Evolutionary conservation across 2,329 filamentous ascomycete species (phyloP).

Genomic region (Ambrosiella cleistominuta): DNA sequence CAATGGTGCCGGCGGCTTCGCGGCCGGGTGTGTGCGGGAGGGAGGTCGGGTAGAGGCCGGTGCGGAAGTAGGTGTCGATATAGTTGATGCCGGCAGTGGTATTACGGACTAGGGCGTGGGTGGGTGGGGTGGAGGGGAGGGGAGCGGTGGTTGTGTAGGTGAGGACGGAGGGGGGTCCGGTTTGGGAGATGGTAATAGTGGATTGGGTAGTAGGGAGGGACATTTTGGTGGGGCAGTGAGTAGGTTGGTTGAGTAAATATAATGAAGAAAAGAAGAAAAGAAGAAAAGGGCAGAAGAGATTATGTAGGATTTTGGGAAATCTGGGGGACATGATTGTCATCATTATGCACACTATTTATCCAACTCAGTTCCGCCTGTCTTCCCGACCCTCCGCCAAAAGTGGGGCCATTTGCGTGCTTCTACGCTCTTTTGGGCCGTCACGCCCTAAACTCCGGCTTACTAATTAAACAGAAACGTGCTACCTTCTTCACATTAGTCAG

Average conservation of each 20-base stretch:
- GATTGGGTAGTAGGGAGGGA: constrained; percentile 48
- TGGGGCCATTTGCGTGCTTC: neutral
- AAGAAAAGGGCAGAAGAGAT: neutral
- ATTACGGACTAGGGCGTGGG: constrained; percentile 44
- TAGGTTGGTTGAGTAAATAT: neutral
- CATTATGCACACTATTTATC: neutral
- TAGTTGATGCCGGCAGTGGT: constrained; percentile 48
- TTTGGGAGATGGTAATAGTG: constrained; percentile 46
- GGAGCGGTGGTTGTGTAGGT: constrained; percentile 33
- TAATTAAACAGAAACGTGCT: neutral
- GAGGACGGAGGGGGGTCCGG: constrained; percentile 52
- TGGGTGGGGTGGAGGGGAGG: constrained; percentile 33
- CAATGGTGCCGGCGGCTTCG: constrained; percentile 59
- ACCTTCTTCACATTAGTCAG: too few species aligned
- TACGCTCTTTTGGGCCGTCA: neutral
- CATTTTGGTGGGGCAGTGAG: constrained; percentile 36
- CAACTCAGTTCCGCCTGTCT: neutral
- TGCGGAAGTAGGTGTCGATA: constrained; percentile 61
- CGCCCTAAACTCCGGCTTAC: neutral
- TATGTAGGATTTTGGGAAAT: neutral
- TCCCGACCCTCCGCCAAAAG: neutral
- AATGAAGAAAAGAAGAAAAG: neutral
- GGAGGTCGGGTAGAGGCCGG: constrained; percentile 48
- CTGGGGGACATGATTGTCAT: neutral
- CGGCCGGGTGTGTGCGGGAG: constrained; percentile 64